Conservation (phyloP, 148 eudicot species). For the Amaranthus palmeri region DNA sequence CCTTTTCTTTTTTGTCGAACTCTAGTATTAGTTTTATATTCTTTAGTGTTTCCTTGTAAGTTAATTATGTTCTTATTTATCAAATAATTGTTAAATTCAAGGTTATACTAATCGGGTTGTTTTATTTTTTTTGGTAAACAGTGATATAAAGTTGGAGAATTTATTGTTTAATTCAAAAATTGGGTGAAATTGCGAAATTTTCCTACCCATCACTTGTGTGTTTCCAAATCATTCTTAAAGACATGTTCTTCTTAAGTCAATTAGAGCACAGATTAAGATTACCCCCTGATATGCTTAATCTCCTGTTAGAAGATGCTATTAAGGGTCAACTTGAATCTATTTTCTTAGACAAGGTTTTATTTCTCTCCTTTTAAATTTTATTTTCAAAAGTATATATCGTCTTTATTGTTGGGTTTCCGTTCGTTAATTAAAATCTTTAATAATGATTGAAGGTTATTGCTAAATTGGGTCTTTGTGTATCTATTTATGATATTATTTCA, state of each 20-base stretch:
- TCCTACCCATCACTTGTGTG: too few relatives aligned
- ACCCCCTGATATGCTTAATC: constrained; percentile 55
- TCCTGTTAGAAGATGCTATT: constrained; percentile 56
- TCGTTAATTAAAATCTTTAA: background rate
- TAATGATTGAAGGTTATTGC: constrained; percentile 49
- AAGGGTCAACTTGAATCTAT: constrained; percentile 58
- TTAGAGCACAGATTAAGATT: constrained; percentile 72
- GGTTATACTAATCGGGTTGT: too few relatives aligned
- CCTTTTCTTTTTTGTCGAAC: too few relatives aligned
- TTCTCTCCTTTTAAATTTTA: background rate
- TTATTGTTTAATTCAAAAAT: too few relatives aligned
- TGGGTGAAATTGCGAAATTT: too few relatives aligned
- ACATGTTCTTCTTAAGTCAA: constrained; percentile 60
- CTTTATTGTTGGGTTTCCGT: background rate
- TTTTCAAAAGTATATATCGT: background rate
- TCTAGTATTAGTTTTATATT: too few relatives aligned
- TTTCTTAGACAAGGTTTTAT: constrained; percentile 72
- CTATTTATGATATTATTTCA: constrained; percentile 57
- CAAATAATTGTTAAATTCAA: too few relatives aligned
- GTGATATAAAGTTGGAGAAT: too few relatives aligned
- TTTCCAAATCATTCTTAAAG: background rate
- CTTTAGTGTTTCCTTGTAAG: too few relatives aligned
- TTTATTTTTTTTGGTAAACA: too few relatives aligned
- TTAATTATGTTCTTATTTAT: too few relatives aligned
- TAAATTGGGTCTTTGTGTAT: constrained; percentile 67